Conservation (phyloP, 805 yeast genomes). For the Myxozyma neglecta region DNA sequence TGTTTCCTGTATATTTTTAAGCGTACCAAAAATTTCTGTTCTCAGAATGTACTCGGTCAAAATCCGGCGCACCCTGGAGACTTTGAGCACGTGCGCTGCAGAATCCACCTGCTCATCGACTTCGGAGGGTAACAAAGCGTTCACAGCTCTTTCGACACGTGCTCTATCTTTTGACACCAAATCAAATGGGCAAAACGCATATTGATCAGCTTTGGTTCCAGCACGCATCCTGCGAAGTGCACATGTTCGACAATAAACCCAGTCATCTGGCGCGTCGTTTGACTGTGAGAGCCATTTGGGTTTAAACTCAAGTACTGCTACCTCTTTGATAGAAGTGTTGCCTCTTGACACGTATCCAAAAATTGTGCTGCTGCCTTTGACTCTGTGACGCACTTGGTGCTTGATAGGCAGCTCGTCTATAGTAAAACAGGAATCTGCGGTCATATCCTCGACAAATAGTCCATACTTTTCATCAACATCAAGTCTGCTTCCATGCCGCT, state of each 20-base stretch:
- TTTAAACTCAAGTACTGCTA: slow-evolving; percentile 49
- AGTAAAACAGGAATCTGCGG: not conserved
- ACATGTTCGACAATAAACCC: slow-evolving; percentile 57
- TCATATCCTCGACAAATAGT: slow-evolving; percentile 25
- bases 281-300: slow-evolving; percentile 63
- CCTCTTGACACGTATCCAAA: slow-evolving; percentile 3
- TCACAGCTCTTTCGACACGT: slow-evolving; percentile 41
- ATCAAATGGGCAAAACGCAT: slow-evolving; percentile 51
- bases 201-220: slow-evolving; percentile 33
- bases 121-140: slow-evolving; percentile 33
- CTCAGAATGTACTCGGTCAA: slow-evolving; percentile 24
- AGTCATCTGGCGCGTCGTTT: slow-evolving; percentile 41
- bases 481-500: slow-evolving; percentile 22
- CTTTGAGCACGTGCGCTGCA: slow-evolving; percentile 9
- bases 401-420: not conserved
- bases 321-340: not conserved
- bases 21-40: slow-evolving; percentile 36
- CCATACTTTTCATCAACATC: slow-evolving; percentile 20
- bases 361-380: slow-evolving; percentile 11
- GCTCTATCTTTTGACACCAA: slow-evolving; percentile 41
- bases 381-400: not conserved
- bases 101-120: not conserved
- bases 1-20: slow-evolving; percentile 23
- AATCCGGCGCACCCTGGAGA: slow-evolving; percentile 19
- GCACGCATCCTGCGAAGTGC: slow-evolving; percentile 46